These are phyloP conservation scores for Chlamydomonas incerta DNA, from an alignment of 139 green algal species.

Conservation along the genomic window DNA sequence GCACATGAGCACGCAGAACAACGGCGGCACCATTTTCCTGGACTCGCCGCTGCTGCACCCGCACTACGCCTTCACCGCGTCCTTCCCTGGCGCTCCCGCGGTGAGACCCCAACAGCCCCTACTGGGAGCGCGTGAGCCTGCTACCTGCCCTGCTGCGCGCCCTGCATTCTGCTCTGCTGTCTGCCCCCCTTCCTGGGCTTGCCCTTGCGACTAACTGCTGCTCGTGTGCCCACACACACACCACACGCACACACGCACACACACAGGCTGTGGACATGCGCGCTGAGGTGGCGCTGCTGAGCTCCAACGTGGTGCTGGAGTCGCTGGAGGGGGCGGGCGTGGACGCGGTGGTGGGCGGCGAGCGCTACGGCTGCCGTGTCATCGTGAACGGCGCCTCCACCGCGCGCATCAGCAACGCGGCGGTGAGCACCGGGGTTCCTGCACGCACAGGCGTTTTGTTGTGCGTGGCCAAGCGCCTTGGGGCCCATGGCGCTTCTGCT, in stretches of 20 bases:
- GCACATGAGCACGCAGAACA: not conserved
- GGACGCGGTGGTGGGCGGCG: not conserved
- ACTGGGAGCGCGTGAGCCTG: no score
- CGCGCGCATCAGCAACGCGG: not conserved
- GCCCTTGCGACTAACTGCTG: no score
- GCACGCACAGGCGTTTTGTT: no score
- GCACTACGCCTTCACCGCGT: not conserved
- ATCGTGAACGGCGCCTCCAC: not conserved
- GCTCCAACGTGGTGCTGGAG: not conserved
- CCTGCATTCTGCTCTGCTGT: no score
- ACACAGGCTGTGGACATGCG: not conserved
- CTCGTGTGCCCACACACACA: no score
- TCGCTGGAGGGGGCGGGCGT: not conserved
- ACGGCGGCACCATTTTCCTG: not conserved
- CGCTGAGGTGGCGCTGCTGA: not conserved
- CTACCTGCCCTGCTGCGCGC: no score
- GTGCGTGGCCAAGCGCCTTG: no score
- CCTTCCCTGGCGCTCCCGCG: not conserved
- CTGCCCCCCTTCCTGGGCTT: no score
- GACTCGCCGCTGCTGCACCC: not conserved
- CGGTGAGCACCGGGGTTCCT: no score
- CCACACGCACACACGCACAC: no score
- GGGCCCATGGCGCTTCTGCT: no score
- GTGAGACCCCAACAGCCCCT: no score
- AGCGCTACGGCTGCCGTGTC: constrained; percentile 29